Base-by-base conservation (phyloP, 2,329 filamentous ascomycete genomes). In the Pseudophaeomoniella oleicola region DNA sequence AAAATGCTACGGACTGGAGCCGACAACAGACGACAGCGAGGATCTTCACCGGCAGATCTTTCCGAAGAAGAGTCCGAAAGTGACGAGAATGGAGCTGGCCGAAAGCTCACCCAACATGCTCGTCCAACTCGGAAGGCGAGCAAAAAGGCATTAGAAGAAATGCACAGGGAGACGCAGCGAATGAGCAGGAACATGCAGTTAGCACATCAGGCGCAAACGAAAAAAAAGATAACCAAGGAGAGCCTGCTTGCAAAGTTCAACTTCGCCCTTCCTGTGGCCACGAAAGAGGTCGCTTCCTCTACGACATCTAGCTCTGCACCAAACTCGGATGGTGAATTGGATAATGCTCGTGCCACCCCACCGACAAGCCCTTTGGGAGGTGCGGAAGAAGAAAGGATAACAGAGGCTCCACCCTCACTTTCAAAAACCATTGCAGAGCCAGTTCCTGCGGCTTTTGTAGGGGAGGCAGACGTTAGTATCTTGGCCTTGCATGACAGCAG, bases 71-170 rank as follows among this genome's bases (percentile, higher is more conserved):
- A 69, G 5, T 67, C 68, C 36, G 72, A 72, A 27, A 63, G 68
- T 32, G 71, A 74, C 27, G 67, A 70, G 2, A 75, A 80, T 40
- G 75, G 75, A 19, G 75, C 75, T 16, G 78, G 69, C n/a, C 67
- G 65, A 31, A 73, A 66, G 42, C 62, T 90, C 32, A 82, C 80
- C 0, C 81, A 87, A 50, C 64, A 71, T 29, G 66, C 71, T 16
- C 75, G 79, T 3, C 78, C 85, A 4, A 70, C 73, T 6, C 74
- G 90, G 10, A 93, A 90, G 54, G 87, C 90, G 0, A 88, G 87
- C 63, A 96, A 88, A 62, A 94, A 86, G 59, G 90, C 90, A 0
- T 56, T 94, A 30, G 84, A 94, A 53, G 88, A 96, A 47, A 94
- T 98, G 80, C 81, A 81, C 48, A 75, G 85, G 39, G 90, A 98